phyloP scores from a whole-genome alignment of 2,329 filamentous ascomycete genomes.

The Catunica adiposa region DNA sequence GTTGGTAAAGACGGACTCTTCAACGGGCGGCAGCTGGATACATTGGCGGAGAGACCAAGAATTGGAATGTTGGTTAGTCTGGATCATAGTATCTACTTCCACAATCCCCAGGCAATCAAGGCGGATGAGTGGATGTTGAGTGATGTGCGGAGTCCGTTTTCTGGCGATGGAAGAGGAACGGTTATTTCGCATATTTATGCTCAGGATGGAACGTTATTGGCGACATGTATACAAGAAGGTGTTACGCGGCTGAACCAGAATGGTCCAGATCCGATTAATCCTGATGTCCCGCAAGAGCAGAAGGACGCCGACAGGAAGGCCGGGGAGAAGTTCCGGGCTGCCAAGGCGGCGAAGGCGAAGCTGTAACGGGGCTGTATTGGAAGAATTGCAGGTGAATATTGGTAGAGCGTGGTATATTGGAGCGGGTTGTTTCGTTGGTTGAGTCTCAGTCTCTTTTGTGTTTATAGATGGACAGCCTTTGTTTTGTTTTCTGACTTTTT shows the following conservation, averaged over 20 bases:
- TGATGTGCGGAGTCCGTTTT: slow-evolving; percentile 69
- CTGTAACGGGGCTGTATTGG: slow-evolving; percentile 2
- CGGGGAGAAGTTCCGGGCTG: background rate
- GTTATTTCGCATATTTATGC: slow-evolving; percentile 61
- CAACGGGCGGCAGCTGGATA: slow-evolving; percentile 27
- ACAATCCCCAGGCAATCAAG: slow-evolving; percentile 39
- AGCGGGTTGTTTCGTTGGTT: too few species aligned
- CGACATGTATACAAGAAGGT: slow-evolving; percentile 65
- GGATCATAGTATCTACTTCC: slow-evolving; percentile 59
- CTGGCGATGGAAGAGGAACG: slow-evolving; percentile 58
- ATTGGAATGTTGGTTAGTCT: slow-evolving; percentile 76
- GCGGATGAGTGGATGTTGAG: slow-evolving; percentile 64
- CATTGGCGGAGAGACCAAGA: slow-evolving; percentile 35
- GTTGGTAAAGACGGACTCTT: slow-evolving; percentile 19
- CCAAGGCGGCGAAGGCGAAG: background rate
- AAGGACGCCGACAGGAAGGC: slow-evolving; percentile 10
- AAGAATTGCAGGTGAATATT: too few species aligned
- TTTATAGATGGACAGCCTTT: too few species aligned
- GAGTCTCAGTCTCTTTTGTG: too few species aligned
- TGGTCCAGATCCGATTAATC: slow-evolving; percentile 11
- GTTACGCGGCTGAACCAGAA: slow-evolving; percentile 11
- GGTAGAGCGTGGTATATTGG: too few species aligned
- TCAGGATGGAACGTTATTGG: slow-evolving; percentile 53
- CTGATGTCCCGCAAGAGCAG: slow-evolving; percentile 17
- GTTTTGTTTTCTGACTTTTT: too few species aligned